These are phyloP conservation scores for Punica granatum DNA, from an alignment of 345 rosid genomes.

Conservation along the genomic window DNA sequence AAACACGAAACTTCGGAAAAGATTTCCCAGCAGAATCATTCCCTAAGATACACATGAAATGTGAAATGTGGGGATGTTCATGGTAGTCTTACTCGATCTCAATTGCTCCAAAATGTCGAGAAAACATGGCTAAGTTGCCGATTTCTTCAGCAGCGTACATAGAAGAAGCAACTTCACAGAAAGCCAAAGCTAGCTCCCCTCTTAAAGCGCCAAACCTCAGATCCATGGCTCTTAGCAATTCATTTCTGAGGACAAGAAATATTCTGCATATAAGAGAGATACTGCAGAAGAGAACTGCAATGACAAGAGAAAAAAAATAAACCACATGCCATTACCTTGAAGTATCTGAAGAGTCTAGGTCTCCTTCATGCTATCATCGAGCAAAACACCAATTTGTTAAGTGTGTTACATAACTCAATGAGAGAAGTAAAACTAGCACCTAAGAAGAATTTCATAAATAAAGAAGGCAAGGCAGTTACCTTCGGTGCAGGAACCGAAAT, in stretches of 20 bases:
- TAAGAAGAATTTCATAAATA: not conserved
- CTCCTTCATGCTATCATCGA: not conserved
- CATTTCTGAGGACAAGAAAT: conserved; percentile 35
- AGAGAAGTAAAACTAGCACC: not conserved
- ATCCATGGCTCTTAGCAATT: conserved; percentile 51
- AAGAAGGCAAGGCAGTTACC: not conserved
- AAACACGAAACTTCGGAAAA: not conserved
- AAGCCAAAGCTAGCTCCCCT: conserved; percentile 38
- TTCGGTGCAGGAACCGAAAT: conserved; percentile 21
- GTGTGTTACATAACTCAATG: not conserved
- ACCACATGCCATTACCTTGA: not conserved
- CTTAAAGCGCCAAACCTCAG: conserved; percentile 44
- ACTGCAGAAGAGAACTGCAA: not conserved
- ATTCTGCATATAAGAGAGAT: not conserved
- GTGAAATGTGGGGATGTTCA: not conserved
- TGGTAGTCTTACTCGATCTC: conserved; percentile 42
- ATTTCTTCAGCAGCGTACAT: conserved; percentile 34
- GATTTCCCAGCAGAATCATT: not conserved
- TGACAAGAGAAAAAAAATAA: not conserved
- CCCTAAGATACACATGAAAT: not conserved
- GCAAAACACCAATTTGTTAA: not conserved
- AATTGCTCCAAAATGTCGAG: conserved; percentile 39
- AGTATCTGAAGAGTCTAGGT: not conserved
- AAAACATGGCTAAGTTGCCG: conserved; percentile 29
- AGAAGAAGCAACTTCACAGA: conserved; percentile 29